Evolutionary conservation across 164 flowering plant genomes (phyloP).

Genomic region (Taxillus chinensis): DNA sequence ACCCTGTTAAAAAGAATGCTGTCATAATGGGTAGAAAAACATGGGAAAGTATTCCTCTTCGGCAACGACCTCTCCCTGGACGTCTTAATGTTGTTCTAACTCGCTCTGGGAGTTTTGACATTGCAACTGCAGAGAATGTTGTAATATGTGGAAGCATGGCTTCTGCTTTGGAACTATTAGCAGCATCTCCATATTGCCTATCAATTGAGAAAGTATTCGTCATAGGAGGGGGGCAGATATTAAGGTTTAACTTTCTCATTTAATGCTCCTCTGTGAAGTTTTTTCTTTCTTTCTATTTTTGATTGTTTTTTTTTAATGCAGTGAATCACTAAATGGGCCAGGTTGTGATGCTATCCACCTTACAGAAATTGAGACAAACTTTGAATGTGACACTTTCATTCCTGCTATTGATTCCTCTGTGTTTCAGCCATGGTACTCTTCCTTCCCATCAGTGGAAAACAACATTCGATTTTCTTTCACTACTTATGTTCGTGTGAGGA

Average conservation of each 20-base stretch:
- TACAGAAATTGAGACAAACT: slow-evolving; percentile 57
- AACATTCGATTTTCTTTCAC: slow-evolving; percentile 48
- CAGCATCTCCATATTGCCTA: slow-evolving; percentile 64
- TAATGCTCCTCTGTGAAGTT: neutral
- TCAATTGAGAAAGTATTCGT: slow-evolving; percentile 83
- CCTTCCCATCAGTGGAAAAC: slow-evolving; percentile 67
- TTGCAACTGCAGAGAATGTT: slow-evolving; percentile 78
- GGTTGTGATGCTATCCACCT: slow-evolving; percentile 85
- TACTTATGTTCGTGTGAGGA: slow-evolving; percentile 71
- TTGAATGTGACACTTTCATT: slow-evolving; percentile 88
- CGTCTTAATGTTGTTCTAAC: slow-evolving; percentile 89
- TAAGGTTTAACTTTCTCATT: slow-evolving; percentile 34
- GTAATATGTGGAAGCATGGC: slow-evolving; percentile 72
- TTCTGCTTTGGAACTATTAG: slow-evolving; percentile 71
- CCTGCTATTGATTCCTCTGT: slow-evolving; percentile 55
- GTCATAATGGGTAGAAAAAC: slow-evolving; percentile 95
- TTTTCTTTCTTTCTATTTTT: neutral
- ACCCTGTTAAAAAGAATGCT: slow-evolving; percentile 76
- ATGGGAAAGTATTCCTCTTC: slow-evolving; percentile 82
- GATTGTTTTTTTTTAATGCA: slow-evolving; percentile 18
- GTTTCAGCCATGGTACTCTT: slow-evolving; percentile 81
- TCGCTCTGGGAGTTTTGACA: slow-evolving; percentile 72
- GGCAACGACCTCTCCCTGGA: slow-evolving; percentile 72
- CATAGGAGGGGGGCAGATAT: slow-evolving; percentile 86
- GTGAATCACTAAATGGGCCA: slow-evolving; percentile 73